phyloP scores from a whole-genome alignment of 371 early-diverging fungal genomes.

The Haplosporangium sp. region DNA sequence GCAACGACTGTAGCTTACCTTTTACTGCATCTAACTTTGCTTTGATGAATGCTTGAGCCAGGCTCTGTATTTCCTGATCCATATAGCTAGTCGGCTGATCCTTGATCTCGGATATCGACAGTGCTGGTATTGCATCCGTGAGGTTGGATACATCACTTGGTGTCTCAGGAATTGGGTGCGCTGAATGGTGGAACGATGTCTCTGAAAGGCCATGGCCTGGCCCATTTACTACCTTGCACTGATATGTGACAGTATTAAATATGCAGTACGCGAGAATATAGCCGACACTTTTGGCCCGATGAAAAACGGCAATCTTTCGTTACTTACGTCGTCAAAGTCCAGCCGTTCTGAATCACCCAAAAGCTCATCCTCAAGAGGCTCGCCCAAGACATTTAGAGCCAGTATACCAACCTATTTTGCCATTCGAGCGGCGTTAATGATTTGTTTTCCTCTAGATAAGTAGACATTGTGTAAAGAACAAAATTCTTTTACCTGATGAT shows the following conservation, averaged over 20 bases:
- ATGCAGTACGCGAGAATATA: neutral
- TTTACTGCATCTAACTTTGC: conserved; percentile 67
- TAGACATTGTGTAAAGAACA: no score
- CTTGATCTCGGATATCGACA: conserved; percentile 52
- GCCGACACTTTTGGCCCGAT: neutral
- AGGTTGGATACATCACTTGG: conserved; percentile 14
- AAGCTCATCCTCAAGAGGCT: conserved; percentile 44
- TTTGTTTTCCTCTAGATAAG: neutral
- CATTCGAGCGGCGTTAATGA: neutral
- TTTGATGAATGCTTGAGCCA: conserved; percentile 56
- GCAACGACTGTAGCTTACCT: conserved; percentile 32
- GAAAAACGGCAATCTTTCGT: neutral
- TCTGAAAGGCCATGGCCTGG: conserved; percentile 49
- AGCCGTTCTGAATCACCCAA: conserved; percentile 42
- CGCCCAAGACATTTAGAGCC: conserved; percentile 69
- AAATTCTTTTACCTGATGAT: conserved; percentile 71
- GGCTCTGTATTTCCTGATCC: conserved; percentile 34
- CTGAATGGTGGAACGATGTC: conserved; percentile 22
- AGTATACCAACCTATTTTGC: conserved; percentile 65
- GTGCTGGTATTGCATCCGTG: conserved; percentile 17
- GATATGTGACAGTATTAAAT: neutral
- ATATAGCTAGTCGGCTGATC: conserved; percentile 49
- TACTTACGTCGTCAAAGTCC: conserved; percentile 34
- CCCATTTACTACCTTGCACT: conserved; percentile 49
- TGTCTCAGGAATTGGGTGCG: conserved; percentile 15